A percentile compares a stretch with the other conserved stretches of the same genome.
Evolutionary conservation across 1,284 basidiomycete genomes (phyloP).

Genomic region (Malassezia vespertilionis): DNA sequence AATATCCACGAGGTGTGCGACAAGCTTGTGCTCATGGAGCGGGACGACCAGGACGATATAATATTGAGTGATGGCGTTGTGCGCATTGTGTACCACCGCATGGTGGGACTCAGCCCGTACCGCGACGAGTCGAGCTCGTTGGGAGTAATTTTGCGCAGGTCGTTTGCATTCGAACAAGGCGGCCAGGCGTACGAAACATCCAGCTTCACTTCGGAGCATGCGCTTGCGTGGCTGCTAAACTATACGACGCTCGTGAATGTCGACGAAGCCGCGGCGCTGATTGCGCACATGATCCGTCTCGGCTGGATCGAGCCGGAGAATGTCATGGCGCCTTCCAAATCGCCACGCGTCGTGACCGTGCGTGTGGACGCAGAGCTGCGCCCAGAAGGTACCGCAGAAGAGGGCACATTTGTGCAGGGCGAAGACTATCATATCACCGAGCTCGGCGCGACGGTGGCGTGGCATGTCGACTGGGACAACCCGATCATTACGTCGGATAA

Average conservation of each 20-base stretch:
- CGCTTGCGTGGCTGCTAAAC: constrained; percentile 92
- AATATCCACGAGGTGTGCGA: constrained; percentile 92
- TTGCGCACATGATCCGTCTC: constrained; percentile 92
- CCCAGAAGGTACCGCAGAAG: constrained; percentile 1
- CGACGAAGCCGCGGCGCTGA: constrained; percentile 93
- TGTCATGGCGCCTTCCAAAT: constrained; percentile 1
- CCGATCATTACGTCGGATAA: not conserved
- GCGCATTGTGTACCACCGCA: constrained; percentile 86
- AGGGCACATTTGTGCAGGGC: constrained; percentile 16
- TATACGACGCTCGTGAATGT: constrained; percentile 89
- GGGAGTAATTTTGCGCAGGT: constrained; percentile 6
- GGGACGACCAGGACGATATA: constrained; percentile 84
- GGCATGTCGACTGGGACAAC: constrained; percentile 17
- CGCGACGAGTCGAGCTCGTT: constrained; percentile 11
- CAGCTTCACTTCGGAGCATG: constrained; percentile 73
- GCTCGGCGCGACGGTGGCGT: constrained; percentile 12
- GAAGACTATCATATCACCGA: constrained; percentile 15
- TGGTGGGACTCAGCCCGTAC: constrained; percentile 60
- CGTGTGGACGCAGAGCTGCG: constrained; percentile 8
- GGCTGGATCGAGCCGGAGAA: constrained; percentile 49
- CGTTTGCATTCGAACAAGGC: constrained; percentile 40
- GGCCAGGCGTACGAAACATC: constrained; percentile 22
- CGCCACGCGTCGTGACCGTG: constrained; percentile 11
- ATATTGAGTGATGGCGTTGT: constrained; percentile 90
- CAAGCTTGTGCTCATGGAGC: constrained; percentile 91